phyloP scores from a whole-genome alignment of 2,329 filamentous ascomycete genomes.

The Cladosporium sphaerospermum region DNA sequence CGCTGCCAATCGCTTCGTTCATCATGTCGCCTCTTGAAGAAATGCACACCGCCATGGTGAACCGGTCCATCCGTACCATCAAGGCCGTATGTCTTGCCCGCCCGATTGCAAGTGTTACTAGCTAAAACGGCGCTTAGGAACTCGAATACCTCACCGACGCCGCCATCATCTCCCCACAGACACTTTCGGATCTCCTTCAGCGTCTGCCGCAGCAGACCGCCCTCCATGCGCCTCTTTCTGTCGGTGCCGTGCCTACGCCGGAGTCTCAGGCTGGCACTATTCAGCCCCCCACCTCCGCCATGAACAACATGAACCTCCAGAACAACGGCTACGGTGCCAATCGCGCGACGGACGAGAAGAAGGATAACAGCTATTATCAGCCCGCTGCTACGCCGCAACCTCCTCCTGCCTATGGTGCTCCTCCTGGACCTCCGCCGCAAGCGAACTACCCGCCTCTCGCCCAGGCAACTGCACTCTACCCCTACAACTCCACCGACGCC shows the following conservation, averaged over 20 bases:
- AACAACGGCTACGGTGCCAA: conserved; percentile 14
- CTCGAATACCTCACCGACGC: conserved; percentile 83
- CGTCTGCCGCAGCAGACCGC: conserved; percentile 68
- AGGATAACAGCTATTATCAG: conserved; percentile 31
- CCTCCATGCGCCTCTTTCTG: conserved; percentile 39
- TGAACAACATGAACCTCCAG: conserved; percentile 29
- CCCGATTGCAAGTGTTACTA: conserved; percentile 9
- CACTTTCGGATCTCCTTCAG: conserved; percentile 67
- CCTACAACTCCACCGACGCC: conserved; percentile 70
- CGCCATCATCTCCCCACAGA: conserved; percentile 66
- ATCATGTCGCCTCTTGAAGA: conserved; percentile 34
- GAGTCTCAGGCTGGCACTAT: conserved; percentile 15
- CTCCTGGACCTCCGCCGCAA: conserved; percentile 43
- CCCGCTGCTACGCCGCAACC: conserved; percentile 35
- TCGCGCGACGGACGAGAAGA: conserved; percentile 29
- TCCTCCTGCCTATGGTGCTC: conserved; percentile 49
- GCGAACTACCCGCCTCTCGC: conserved; percentile 52
- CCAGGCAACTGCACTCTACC: conserved; percentile 74
- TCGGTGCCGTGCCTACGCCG: conserved; percentile 31
- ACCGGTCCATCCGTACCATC: conserved; percentile 80
- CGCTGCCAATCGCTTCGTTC: neutral
- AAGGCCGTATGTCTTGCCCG: conserved; percentile 59
- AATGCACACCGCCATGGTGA: conserved; percentile 57
- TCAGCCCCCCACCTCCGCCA: conserved; percentile 22
- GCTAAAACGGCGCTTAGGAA: conserved; percentile 53